Base-by-base conservation (phyloP, 768 basidiomycete species). In the Hericium erinaceus region DNA sequence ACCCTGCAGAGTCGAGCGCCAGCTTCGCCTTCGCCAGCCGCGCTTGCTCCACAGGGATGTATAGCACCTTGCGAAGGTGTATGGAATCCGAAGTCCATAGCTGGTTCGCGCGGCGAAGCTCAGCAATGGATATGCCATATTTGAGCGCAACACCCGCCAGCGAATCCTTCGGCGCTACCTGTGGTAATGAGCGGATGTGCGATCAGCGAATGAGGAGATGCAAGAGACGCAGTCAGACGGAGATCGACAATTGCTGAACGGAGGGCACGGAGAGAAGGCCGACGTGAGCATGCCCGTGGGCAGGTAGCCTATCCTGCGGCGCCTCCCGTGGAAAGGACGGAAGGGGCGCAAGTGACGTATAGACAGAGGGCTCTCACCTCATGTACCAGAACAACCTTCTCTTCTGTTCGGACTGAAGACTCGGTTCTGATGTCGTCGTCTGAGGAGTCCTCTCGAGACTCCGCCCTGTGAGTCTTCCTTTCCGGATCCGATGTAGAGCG, bases 71-170 rank as follows among this genome's bases (percentile, higher is more conserved):
- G 28, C 95, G 87, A 38, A 94, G 79, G 71, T 95, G 92, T 49
- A 99, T 89, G 1, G 92, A 80, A 68, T 98, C 97, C 7, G 90
- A 87, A 6, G 92, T 70, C 97, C 97, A 99, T 8, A 99, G 75
- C 62, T 94, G 91, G 70, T 99, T 99, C 51, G 85, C 85, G 63
- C 84, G 79, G 51, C 95, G 85, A 12, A 99, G 79, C 13, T 88
- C 85, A 26, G 90, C 80, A 55, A 97, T 75, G 16, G 85, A 80
- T 55, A 95, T 86, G 2, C 91, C 92, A 69, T 98, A 97, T 64
- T 85, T 91, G 52, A 98, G 75, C 0, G 95, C 84, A 12, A 98
- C 85, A 26, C 92, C 87, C 15, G 92, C 82, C 33, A 98, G 73
- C 10, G 95, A 89, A 68, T 98, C 95, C 15, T 74, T 78, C 2